A percentile compares a stretch with the other conserved stretches of the same genome.
These are phyloP conservation scores for Aristolochia californica DNA, from an alignment of 164 flowering plant species.

Conservation along the genomic window DNA sequence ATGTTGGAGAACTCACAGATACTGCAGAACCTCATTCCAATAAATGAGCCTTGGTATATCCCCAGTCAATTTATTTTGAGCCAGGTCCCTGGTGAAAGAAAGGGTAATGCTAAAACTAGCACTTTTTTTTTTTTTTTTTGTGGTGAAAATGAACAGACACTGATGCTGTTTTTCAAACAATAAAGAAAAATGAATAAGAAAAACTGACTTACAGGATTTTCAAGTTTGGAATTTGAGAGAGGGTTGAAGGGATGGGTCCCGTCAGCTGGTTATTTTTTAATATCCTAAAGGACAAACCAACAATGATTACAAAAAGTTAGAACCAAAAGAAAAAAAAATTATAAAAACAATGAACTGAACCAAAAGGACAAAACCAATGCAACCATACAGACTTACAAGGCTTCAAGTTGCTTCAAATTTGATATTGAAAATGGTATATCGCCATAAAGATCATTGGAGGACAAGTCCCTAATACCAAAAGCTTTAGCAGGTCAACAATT, in stretches of 20 bases:
- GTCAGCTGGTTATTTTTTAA: slow-evolving; percentile 74
- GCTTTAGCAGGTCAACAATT: not conserved
- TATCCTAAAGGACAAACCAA: slow-evolving; percentile 21
- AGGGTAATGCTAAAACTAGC: not conserved
- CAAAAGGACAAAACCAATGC: no score
- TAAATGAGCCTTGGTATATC: slow-evolving; percentile 94
- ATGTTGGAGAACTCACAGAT: slow-evolving; percentile 5
- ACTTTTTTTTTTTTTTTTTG: no score
- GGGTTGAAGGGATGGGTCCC: slow-evolving; percentile 91
- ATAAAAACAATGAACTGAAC: not conserved
- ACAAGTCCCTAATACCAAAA: slow-evolving; percentile 47
- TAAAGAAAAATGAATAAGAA: not conserved
- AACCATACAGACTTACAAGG: slow-evolving; percentile 32
- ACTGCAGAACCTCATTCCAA: slow-evolving; percentile 93
- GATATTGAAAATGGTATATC: slow-evolving; percentile 87
- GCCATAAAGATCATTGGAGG: slow-evolving; percentile 56
- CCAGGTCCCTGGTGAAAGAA: slow-evolving; percentile 56
- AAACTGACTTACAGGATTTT: slow-evolving; percentile 58
- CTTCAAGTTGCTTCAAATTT: slow-evolving; percentile 67
- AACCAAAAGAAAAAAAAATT: not conserved
- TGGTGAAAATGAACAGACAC: no score
- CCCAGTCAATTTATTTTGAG: slow-evolving; percentile 73
- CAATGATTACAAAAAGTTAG: not conserved
- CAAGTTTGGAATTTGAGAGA: slow-evolving; percentile 95
- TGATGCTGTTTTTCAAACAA: no score